These are phyloP conservation scores for Pulchroboletus neoregius DNA, from an alignment of 1,284 basidiomycete genomes.

Conservation along the genomic window DNA sequence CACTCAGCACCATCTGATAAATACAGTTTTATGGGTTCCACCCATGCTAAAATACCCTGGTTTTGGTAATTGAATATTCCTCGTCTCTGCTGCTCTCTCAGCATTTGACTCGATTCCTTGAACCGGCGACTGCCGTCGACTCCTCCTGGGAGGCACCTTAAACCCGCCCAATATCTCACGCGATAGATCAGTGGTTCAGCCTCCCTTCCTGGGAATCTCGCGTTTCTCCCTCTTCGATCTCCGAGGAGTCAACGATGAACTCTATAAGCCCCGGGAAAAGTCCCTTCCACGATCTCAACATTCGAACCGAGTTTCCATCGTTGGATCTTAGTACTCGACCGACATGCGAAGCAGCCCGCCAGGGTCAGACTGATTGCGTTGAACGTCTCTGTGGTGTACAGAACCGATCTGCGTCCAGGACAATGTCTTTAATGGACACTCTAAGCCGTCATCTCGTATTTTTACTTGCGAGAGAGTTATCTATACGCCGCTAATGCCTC, in stretches of 20 bases:
- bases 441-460: conserved; percentile 2
- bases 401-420: conserved; percentile 1
- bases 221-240: conserved; percentile 18
- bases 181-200: conserved; percentile 17
- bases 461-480: conserved; percentile 1
- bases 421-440: conserved; percentile 1
- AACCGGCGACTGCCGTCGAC: conserved; percentile 20
- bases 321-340: conserved; percentile 10
- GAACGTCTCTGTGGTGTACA: conserved; percentile 10
- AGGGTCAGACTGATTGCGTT: conserved; percentile 21
- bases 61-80: conserved; percentile 1
- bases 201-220: conserved; percentile 16
- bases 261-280: conserved; percentile 8
- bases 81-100: conserved; percentile 9
- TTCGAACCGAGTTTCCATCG: conserved; percentile 7
- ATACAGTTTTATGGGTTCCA: not conserved
- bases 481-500: conserved; percentile 1
- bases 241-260: conserved; percentile 25
- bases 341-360: conserved; percentile 8
- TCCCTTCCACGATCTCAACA: conserved; percentile 14
- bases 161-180: conserved; percentile 24
- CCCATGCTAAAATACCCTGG: conserved; percentile 6
- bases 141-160: conserved; percentile 15
- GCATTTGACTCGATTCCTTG: conserved; percentile 4
- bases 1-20: not conserved